A percentile compares a stretch with the other conserved stretches of the same genome.
Evolutionary conservation across 768 basidiomycete genomes (phyloP).

Genomic region (Suillus clintonianus): DNA sequence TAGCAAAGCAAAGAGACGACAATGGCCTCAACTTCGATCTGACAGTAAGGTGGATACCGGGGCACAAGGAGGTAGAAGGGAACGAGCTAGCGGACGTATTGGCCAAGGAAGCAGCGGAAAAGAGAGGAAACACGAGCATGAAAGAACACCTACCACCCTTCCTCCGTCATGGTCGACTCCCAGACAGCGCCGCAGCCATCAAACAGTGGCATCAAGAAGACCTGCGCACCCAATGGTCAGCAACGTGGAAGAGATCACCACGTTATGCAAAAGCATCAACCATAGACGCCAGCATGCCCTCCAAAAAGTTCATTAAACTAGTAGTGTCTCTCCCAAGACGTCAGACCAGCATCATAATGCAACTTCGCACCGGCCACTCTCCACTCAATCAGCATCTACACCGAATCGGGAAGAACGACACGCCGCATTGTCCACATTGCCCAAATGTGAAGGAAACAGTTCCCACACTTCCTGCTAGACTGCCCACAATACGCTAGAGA

Average conservation of each 20-base stretch:
- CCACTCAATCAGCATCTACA: constrained; percentile 34
- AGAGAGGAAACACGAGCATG: background rate
- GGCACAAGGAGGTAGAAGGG: constrained; percentile 15
- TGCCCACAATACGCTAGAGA: constrained; percentile 24
- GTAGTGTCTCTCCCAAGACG: constrained; percentile 10
- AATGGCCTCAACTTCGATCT: background rate
- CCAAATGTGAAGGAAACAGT: constrained; percentile 23
- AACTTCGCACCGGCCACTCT: constrained; percentile 32
- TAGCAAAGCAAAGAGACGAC: background rate
- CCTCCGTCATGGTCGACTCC: background rate
- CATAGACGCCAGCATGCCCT: background rate
- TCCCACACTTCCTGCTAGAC: constrained; percentile 27
- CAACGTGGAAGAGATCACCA: background rate
- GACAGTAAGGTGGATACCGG: constrained; percentile 16
- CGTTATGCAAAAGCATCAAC: background rate
- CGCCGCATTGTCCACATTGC: constrained; percentile 30
- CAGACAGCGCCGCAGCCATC: background rate
- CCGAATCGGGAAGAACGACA: constrained; percentile 20
- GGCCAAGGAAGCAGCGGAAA: constrained; percentile 21
- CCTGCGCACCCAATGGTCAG: background rate
- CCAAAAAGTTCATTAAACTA: constrained; percentile 2
- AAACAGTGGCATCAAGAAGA: background rate
- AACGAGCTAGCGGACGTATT: constrained; percentile 21
- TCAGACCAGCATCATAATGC: constrained; percentile 26
- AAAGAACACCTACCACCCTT: background rate